Conservation (phyloP, 176 grass and related monocot species). For the Carex pumila region DNA sequence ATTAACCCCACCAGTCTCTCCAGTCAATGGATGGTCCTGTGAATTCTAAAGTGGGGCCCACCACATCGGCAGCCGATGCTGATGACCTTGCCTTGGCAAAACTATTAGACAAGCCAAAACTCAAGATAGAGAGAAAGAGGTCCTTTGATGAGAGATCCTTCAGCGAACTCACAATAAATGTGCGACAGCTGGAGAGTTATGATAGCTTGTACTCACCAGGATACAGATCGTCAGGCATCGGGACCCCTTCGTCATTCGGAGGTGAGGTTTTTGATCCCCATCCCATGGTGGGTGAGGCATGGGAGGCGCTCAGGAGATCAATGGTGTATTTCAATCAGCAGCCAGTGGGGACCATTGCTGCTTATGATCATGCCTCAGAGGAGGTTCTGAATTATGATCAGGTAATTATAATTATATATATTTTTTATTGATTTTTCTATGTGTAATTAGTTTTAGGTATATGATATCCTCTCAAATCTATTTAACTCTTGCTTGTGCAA, state of each 20-base stretch:
- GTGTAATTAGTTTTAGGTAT: background rate
- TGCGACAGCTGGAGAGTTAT: constrained; percentile 22
- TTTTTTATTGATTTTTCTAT: background rate
- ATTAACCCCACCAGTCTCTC: background rate
- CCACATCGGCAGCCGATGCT: background rate
- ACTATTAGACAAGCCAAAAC: constrained; percentile 32
- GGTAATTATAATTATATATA: constrained; percentile 16
- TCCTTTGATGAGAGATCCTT: constrained; percentile 42
- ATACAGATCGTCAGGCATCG: constrained; percentile 19
- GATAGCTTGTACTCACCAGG: constrained; percentile 31
- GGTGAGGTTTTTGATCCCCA: constrained; percentile 28
- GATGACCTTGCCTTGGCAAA: constrained; percentile 30
- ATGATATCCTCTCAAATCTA: background rate
- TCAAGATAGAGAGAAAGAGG: constrained; percentile 34
- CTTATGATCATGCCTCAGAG: constrained; percentile 37
- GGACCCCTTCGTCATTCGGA: constrained; percentile 7
- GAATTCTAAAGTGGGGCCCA: background rate
- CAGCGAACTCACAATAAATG: constrained; percentile 25
- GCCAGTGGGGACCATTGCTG: constrained; percentile 39
- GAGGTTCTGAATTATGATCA: constrained; percentile 49
- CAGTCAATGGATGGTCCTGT: constrained; percentile 1
- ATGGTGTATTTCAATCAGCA: constrained; percentile 26
- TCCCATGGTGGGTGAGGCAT: constrained; percentile 32
- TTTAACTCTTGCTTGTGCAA: background rate
- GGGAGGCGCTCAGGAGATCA: constrained; percentile 30